Evolutionary conservation across 2,329 filamentous ascomycete species (phyloP).

Genomic region (Phaeophleospora eucalypticola): DNA sequence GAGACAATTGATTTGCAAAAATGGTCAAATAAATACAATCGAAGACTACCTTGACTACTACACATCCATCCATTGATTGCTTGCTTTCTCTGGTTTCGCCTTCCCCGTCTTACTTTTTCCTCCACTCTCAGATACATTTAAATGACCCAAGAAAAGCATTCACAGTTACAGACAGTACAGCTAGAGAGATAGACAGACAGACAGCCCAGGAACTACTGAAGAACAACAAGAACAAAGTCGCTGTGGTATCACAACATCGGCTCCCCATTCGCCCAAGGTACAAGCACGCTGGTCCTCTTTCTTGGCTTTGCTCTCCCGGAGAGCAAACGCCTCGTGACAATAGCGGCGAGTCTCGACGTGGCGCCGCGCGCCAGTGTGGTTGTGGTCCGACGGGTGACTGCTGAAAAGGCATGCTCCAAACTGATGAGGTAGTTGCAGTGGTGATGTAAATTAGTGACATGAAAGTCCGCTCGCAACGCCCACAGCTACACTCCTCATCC

Average conservation of each 20-base stretch:
- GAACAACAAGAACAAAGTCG: constrained; percentile 5
- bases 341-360: not conserved
- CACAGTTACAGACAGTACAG: not conserved
- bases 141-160: constrained; percentile 2
- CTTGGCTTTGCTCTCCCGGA: not conserved
- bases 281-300: constrained; percentile 5
- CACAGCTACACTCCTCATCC: constrained; percentile 1
- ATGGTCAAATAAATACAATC: too few relatives aligned
- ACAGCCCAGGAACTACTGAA: not conserved
- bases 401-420: constrained; percentile 5
- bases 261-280: not conserved
- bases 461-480: constrained; percentile 22
- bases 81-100: too few relatives aligned
- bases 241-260: constrained; percentile 8
- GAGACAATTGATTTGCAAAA: too few relatives aligned
- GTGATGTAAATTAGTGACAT: constrained; percentile 31
- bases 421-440: constrained; percentile 22
- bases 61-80: too few relatives aligned
- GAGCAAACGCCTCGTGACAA: not conserved
- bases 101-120: too few relatives aligned
- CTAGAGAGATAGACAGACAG: not conserved
- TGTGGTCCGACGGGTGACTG: not conserved
- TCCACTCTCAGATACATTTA: not conserved
- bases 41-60: too few relatives aligned
- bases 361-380: not conserved